A percentile compares a stretch with the other conserved stretches of the same genome.
phyloP scores from a whole-genome alignment of 805 yeast genomes.

The Kuraishia ogatae region DNA sequence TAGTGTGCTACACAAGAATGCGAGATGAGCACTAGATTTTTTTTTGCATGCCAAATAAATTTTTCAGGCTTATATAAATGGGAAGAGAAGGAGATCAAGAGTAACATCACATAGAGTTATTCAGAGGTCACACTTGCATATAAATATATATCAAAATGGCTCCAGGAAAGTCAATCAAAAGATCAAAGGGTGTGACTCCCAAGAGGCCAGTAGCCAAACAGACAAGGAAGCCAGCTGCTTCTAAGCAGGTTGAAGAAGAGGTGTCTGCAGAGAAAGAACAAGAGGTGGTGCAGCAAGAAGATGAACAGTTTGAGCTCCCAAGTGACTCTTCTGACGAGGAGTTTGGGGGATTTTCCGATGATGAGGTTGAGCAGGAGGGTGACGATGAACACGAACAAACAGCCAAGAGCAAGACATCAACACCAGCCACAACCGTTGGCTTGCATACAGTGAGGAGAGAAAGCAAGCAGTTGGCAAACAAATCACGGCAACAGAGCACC shows the following conservation, averaged over 20 bases:
- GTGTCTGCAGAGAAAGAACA: conserved; percentile 4
- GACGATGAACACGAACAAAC: not conserved
- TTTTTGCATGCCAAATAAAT: not conserved
- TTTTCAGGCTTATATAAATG: not conserved
- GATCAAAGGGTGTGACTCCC: not conserved
- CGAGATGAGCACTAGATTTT: not conserved
- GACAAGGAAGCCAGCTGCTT: not conserved
- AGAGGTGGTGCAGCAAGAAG: conserved; percentile 4
- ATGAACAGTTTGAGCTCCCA: conserved; percentile 4
- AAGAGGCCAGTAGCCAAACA: not conserved
- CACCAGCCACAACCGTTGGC: conserved; percentile 16
- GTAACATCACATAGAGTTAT: not conserved
- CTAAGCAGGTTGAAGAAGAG: not conserved
- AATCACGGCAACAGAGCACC: conserved; percentile 8
- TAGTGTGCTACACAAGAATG: not conserved
- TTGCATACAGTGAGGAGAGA: conserved; percentile 13
- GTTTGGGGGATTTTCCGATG: conserved; percentile 5
- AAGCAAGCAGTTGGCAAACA: conserved; percentile 12
- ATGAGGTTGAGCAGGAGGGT: not conserved
- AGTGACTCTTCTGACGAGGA: conserved; percentile 4
- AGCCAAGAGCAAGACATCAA: conserved; percentile 10
- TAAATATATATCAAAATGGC: not conserved
- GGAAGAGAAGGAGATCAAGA: not conserved
- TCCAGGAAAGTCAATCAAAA: not conserved
- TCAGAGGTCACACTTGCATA: not conserved